Evolutionary conservation across 2,329 filamentous ascomycete genomes (phyloP).

Genomic region (Hypoxylon sp.): DNA sequence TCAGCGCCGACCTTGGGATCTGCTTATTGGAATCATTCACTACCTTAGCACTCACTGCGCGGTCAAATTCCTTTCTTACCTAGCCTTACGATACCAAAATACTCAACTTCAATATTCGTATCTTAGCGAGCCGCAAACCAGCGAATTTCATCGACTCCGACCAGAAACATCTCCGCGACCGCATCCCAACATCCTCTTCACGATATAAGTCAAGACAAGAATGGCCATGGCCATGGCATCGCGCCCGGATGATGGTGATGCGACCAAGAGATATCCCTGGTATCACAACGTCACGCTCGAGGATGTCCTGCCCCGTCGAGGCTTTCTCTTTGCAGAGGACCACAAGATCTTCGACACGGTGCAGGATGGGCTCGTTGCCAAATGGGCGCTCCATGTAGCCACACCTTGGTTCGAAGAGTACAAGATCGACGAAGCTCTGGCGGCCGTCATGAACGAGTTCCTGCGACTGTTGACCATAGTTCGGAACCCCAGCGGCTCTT

Average conservation of each 20-base stretch:
- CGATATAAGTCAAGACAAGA: background rate
- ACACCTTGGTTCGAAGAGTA: background rate
- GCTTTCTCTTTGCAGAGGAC: slow-evolving; percentile 11
- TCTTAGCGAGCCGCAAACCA: background rate
- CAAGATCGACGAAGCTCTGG: slow-evolving; percentile 9
- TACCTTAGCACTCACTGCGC: no score
- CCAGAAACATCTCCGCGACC: background rate
- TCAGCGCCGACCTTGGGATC: no score
- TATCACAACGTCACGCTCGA: slow-evolving; percentile 3
- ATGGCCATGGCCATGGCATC: background rate
- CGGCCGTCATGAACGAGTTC: slow-evolving; percentile 5
- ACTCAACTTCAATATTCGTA: background rate
- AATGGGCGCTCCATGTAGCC: slow-evolving; percentile 6
- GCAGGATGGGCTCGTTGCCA: background rate
- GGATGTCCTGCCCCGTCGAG: slow-evolving; percentile 9
- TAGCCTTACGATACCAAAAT: no score
- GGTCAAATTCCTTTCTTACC: background rate
- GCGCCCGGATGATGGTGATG: background rate
- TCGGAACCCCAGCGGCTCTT: no score
- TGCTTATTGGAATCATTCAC: no score
- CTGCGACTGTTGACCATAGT: no score
- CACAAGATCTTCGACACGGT: slow-evolving; percentile 12
- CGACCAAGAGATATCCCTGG: slow-evolving; percentile 1
- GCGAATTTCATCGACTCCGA: no score
- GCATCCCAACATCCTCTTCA: background rate